A percentile compares a stretch with the other conserved stretches of the same genome.
phyloP scores from a whole-genome alignment of 2,329 filamentous ascomycete genomes.

The Neocatenulostroma microsporum region DNA sequence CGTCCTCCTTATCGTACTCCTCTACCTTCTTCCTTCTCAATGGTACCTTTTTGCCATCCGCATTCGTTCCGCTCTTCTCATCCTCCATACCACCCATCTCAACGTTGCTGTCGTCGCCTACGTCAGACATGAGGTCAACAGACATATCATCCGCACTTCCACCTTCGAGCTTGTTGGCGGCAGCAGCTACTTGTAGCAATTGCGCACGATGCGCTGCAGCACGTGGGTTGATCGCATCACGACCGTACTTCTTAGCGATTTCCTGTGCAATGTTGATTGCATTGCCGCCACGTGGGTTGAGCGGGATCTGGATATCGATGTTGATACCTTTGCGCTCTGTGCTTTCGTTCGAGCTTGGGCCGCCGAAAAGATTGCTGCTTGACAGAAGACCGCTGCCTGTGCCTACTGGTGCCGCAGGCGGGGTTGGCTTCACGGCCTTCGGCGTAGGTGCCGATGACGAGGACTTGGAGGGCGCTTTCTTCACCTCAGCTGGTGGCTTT shows the following conservation, averaged over 20 bases:
- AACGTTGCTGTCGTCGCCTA: slow-evolving; percentile 71
- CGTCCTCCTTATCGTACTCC: slow-evolving; percentile 60
- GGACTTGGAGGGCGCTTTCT: slow-evolving; percentile 19
- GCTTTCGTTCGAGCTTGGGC: slow-evolving; percentile 40
- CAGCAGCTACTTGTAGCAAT: slow-evolving; percentile 78
- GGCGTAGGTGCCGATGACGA: slow-evolving; percentile 27
- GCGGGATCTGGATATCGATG: slow-evolving; percentile 77
- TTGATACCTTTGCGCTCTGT: slow-evolving; percentile 50
- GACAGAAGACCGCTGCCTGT: slow-evolving; percentile 58
- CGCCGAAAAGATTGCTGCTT: slow-evolving; percentile 54
- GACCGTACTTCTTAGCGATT: slow-evolving; percentile 89
- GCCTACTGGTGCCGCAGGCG: slow-evolving; percentile 41
- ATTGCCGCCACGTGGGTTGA: slow-evolving; percentile 76
- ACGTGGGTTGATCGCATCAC: slow-evolving; percentile 85
- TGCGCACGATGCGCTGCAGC: slow-evolving; percentile 82
- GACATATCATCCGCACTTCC: slow-evolving; percentile 74
- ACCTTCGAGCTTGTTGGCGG: slow-evolving; percentile 75
- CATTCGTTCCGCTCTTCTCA: slow-evolving; percentile 38
- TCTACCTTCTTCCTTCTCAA: slow-evolving; percentile 66
- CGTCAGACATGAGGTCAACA: slow-evolving; percentile 57
- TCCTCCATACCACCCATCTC: slow-evolving; percentile 66
- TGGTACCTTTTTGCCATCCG: slow-evolving; percentile 51
- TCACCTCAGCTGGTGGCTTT: slow-evolving; percentile 12
- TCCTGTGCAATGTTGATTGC: slow-evolving; percentile 93
- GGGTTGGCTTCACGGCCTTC: slow-evolving; percentile 32